phyloP scores from a whole-genome alignment of 1,284 basidiomycete genomes.

The Neolentinus lepideus region DNA sequence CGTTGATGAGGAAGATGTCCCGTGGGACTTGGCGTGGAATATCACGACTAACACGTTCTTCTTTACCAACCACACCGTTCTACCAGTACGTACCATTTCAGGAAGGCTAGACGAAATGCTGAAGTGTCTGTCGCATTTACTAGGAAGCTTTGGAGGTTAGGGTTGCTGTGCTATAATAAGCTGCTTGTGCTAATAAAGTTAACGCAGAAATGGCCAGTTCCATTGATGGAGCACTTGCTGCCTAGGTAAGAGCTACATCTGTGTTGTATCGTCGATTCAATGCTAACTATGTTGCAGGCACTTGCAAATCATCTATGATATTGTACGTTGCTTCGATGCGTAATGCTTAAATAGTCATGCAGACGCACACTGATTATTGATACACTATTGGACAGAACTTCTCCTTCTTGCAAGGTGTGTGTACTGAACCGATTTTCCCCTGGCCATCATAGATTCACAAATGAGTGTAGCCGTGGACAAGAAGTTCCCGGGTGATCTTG shows the following conservation, averaged over 20 bases:
- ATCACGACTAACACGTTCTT: constrained; percentile 87
- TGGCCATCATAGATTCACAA: too few species aligned
- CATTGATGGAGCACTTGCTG: constrained; percentile 74
- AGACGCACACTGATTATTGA: too few species aligned
- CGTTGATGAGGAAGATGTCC: constrained; percentile 83
- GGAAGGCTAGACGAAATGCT: not conserved
- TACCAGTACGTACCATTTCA: constrained; percentile 42
- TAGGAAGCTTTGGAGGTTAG: constrained; percentile 60
- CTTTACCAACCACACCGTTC: constrained; percentile 89
- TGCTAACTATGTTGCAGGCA: constrained; percentile 33
- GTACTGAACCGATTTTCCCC: too few species aligned
- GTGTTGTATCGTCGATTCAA: not conserved
- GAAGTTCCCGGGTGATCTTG: constrained; percentile 81
- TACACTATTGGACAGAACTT: too few species aligned
- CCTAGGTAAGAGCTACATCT: constrained; percentile 41
- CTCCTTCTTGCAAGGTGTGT: constrained; percentile 51
- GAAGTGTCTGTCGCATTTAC: constrained; percentile 3
- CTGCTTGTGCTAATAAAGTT: constrained; percentile 8
- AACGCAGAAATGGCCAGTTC: constrained; percentile 79
- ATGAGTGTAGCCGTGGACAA: constrained; percentile 69
- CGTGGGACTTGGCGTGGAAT: constrained; percentile 79
- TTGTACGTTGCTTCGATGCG: constrained; percentile 40
- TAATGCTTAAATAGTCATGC: too few species aligned
- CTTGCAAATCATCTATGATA: constrained; percentile 87
- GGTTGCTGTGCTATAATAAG: not conserved